Evolutionary conservation across 148 eudicot species (phyloP).

Genomic region (Beta vulgaris): DNA sequence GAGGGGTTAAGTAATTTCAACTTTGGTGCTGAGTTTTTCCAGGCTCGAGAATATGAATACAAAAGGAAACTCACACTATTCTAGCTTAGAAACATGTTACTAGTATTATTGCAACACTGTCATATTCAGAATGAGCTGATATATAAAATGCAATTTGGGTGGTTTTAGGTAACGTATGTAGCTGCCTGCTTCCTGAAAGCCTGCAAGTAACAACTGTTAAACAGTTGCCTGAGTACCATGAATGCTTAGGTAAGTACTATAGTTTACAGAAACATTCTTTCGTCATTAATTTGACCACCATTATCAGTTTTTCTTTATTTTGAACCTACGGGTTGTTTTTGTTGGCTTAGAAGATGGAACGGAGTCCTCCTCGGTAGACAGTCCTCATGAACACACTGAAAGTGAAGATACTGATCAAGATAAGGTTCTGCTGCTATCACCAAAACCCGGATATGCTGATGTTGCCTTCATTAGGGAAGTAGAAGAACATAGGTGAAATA

Average conservation of each 20-base stretch:
- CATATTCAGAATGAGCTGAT: not conserved
- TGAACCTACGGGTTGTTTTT: not conserved
- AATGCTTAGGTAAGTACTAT: conserved; percentile 37
- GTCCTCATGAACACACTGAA: conserved; percentile 38
- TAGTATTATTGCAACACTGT: not conserved
- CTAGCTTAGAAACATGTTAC: not conserved
- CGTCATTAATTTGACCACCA: no score
- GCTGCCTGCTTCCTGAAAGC: conserved; percentile 86
- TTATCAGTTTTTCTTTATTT: no score
- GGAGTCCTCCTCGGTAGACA: conserved; percentile 44
- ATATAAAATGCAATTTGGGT: not conserved
- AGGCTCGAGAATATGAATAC: not conserved
- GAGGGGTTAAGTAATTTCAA: not conserved
- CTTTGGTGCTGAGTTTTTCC: not conserved
- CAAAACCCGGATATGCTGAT: conserved; percentile 37
- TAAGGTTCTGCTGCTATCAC: conserved; percentile 40
- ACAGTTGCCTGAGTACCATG: conserved; percentile 71
- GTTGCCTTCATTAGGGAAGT: conserved; percentile 62
- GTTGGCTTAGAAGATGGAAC: conserved; percentile 47
- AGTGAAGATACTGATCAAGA: conserved; percentile 55
- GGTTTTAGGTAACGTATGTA: conserved; percentile 68
- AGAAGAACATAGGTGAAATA: conserved; percentile 32
- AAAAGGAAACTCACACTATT: not conserved
- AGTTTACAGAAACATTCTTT: not conserved
- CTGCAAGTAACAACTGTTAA: conserved; percentile 74